Evolutionary conservation across 208 protist genomes (phyloP).

Genomic region (Acanthamoeba castellanii): DNA sequence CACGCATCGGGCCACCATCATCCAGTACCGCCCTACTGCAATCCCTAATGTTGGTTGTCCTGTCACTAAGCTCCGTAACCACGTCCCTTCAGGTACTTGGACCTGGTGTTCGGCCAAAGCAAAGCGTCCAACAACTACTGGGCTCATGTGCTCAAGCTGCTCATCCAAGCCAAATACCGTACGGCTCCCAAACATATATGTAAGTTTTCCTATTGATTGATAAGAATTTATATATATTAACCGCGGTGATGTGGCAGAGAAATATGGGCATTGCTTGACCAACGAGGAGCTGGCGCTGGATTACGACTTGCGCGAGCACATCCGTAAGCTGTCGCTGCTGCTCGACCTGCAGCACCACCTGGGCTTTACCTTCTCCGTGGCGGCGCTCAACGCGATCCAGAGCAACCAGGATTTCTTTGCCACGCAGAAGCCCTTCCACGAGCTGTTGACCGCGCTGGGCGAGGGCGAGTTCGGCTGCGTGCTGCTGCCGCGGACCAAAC

Average conservation of each 20-base stretch:
- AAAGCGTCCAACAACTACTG: background rate
- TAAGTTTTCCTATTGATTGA: background rate
- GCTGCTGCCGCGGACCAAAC: background rate
- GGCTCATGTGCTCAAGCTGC: conserved; percentile 13
- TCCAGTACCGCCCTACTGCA: background rate
- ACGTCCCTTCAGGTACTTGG: background rate
- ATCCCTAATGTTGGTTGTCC: background rate
- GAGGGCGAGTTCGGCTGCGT: background rate
- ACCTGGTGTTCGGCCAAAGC: conserved; percentile 4
- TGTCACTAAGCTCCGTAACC: background rate
- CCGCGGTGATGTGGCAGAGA: background rate
- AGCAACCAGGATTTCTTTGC: background rate
- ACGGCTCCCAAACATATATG: background rate
- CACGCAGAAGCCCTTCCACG: conserved; percentile 24
- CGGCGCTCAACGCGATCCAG: conserved; percentile 21
- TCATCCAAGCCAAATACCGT: conserved; percentile 54
- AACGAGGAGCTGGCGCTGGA: background rate
- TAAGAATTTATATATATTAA: background rate
- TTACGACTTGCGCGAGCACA: conserved; percentile 8
- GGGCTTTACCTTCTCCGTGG: conserved; percentile 14
- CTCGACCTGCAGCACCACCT: conserved; percentile 36
- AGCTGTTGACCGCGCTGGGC: background rate
- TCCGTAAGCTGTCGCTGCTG: conserved; percentile 45
- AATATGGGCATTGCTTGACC: conserved; percentile 6
- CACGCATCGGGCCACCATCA: conserved; percentile 6